Evolutionary conservation across 306 rosid genomes (phyloP).

Genomic region (Geum urbanum): DNA sequence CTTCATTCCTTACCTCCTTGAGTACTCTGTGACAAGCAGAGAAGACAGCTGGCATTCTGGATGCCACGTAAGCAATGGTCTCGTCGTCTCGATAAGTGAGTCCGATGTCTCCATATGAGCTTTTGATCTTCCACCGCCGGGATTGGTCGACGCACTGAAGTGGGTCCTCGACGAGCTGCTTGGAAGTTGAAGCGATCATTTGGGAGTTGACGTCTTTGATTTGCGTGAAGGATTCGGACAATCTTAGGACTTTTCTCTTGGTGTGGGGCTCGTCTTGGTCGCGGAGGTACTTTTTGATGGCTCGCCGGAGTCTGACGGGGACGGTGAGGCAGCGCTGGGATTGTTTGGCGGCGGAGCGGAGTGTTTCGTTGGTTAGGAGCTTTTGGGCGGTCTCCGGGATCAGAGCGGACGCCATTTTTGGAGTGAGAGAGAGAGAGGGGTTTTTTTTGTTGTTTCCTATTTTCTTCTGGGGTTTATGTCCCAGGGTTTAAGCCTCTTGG

Average conservation of each 20-base stretch:
- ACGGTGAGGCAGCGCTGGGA: conserved; percentile 66
- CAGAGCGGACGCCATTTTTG: conserved; percentile 57
- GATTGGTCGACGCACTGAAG: conserved; percentile 58
- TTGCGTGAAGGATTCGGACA: conserved; percentile 64
- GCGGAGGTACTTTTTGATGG: conserved; percentile 78
- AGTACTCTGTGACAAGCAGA: conserved; percentile 88
- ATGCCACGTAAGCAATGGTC: conserved; percentile 81
- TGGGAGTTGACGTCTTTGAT: conserved; percentile 69
- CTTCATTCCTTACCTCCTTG: conserved; percentile 52
- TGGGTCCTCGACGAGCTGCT: conserved; percentile 81
- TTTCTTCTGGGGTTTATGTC: conserved; percentile 5
- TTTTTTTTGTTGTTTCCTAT: not conserved
- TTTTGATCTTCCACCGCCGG: conserved; percentile 85
- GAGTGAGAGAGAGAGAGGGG: not conserved
- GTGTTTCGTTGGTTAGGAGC: conserved; percentile 53
- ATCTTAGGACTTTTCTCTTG: conserved; percentile 76
- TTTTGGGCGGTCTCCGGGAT: conserved; percentile 64
- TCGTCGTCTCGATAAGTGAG: conserved; percentile 64
- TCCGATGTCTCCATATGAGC: conserved; percentile 87
- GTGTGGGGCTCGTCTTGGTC: conserved; percentile 81
- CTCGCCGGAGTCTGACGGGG: conserved; percentile 79
- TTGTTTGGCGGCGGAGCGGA: conserved; percentile 79
- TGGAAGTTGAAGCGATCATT: conserved; percentile 48
- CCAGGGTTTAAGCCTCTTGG: conserved; percentile 17
- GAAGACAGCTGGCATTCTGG: conserved; percentile 95